phyloP scores from a whole-genome alignment of 2,329 filamentous ascomycete genomes.

The Fusarium sterilihyphosum region DNA sequence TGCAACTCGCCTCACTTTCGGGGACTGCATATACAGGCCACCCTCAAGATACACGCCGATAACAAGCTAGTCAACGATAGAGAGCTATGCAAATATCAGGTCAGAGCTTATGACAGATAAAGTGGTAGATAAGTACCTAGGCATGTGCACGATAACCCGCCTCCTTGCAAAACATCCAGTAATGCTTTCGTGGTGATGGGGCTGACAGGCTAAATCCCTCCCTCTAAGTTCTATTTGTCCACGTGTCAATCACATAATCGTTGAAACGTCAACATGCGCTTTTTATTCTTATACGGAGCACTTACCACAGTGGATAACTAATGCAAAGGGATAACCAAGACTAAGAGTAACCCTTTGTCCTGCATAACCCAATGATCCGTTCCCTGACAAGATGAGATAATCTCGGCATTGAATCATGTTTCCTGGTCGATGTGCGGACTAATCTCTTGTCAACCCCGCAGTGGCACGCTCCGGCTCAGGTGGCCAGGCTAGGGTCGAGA shows the following conservation, averaged over 20 bases:
- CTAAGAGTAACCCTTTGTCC: fast-evolving
- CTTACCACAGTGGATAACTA: not conserved
- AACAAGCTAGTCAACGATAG: not conserved
- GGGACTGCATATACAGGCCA: not conserved
- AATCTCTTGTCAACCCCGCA: not conserved
- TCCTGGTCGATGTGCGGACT: not conserved
- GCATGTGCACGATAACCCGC: not conserved
- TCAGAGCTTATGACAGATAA: not conserved
- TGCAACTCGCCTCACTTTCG: not conserved
- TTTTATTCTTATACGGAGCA: not conserved
- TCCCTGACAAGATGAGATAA: not conserved
- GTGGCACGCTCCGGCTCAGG: slow-evolving; percentile 1
- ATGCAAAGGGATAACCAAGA: fast-evolving
- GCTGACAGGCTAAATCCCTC: not conserved
- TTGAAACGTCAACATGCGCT: not conserved
- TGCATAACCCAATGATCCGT: not conserved
- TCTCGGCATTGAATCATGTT: not conserved
- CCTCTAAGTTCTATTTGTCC: not conserved
- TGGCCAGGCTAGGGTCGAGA: not conserved
- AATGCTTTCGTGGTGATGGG: not conserved
- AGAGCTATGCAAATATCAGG: not conserved
- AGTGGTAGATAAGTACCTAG: not conserved
- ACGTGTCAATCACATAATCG: not conserved
- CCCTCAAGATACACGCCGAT: not conserved
- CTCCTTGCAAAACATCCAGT: not conserved